A percentile compares a stretch with the other conserved stretches of the same genome.
Conservation (phyloP, 306 rosid genomes). For the Coriaria nepalensis region DNA sequence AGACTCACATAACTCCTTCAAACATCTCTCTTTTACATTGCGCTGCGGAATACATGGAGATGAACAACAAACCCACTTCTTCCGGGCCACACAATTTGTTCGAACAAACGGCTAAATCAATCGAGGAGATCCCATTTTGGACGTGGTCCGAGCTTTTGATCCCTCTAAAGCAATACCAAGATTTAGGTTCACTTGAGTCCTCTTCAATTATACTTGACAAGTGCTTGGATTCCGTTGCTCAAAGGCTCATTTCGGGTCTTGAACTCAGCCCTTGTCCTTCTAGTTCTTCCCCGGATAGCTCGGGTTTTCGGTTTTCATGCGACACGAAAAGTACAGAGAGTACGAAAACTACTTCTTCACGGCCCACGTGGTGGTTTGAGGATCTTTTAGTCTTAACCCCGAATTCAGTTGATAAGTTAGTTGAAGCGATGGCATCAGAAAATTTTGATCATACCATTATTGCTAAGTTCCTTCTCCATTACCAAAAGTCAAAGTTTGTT, state of each 20-base stretch:
- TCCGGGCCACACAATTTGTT: constrained; percentile 29
- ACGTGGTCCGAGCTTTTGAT: constrained; percentile 68
- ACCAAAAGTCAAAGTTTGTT: constrained; percentile 56
- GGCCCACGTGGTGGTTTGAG: constrained; percentile 80
- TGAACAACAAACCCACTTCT: constrained; percentile 34
- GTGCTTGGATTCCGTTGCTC: constrained; percentile 51
- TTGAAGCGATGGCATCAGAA: constrained; percentile 38
- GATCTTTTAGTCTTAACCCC: constrained; percentile 62
- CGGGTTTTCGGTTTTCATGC: constrained; percentile 61
- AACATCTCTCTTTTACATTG: constrained; percentile 38
- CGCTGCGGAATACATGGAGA: constrained; percentile 80
- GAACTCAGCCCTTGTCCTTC: constrained; percentile 84
- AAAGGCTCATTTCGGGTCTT: constrained; percentile 39
- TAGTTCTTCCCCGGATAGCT: constrained; percentile 69
- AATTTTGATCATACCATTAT: constrained; percentile 49
- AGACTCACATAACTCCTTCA: constrained; percentile 38
- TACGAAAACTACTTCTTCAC: constrained; percentile 38
- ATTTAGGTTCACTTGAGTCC: constrained; percentile 14
- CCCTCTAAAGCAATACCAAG: constrained; percentile 52
- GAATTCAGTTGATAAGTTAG: constrained; percentile 35
- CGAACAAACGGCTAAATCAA: constrained; percentile 46
- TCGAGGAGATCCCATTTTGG: constrained; percentile 63
- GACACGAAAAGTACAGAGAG: constrained; percentile 85
- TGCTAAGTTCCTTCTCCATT: constrained; percentile 58
- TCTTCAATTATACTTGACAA: constrained; percentile 36